Evolutionary conservation across 1,284 basidiomycete species (phyloP), one percentile per base, ranked within the genome.

Genomic region (Uromyces viciae-fabae): DNA sequence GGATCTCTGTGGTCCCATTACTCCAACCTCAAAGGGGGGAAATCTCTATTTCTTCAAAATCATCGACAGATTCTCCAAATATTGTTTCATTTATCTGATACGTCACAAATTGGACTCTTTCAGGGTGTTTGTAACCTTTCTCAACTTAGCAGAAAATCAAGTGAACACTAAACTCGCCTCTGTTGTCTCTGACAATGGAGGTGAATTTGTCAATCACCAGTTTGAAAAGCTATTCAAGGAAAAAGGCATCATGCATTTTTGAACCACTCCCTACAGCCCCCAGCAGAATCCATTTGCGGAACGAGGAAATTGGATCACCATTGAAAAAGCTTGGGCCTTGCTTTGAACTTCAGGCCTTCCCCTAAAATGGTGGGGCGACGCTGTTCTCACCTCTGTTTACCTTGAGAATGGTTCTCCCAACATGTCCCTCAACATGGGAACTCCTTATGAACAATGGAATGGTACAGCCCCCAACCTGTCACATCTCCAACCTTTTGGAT

Each of bases 241-340:
- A 60, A 33, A 62, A n/a, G 73, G 73, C 0, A 42, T 75, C 7
- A 14, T 42, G 31, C 46, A 56, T 22, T n/a, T 60, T 7, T 25
- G 28, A 7, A 60, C 73, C n/a, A 36, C 73, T 25, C 73, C 73
- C 25, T 75, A 75, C 52, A 75, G 31, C 19, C 74, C 74, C 15
- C 74, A 75, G 28, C 74, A 75, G 64, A 75, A 75, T 46, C 54
- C 54, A 17, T 36, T 75, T 33, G 56, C 74, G 28, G 74, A 75
- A 33, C 31, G 58, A 9, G 74, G 56, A 33, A 75, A 64, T 28
- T 7, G n/a, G 33, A 75, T 38, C 1, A 60, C 54, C 22, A 40
- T 52, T 25, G 54, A 75, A 36, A 75, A 43, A 36, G 40, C 58
- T 7, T 40, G 40, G 36, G 54, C 56, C 33, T 28, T 64, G 14